Evolutionary conservation across 2,329 filamentous ascomycete species (phyloP).

Genomic region (Penicillium rolfsii): DNA sequence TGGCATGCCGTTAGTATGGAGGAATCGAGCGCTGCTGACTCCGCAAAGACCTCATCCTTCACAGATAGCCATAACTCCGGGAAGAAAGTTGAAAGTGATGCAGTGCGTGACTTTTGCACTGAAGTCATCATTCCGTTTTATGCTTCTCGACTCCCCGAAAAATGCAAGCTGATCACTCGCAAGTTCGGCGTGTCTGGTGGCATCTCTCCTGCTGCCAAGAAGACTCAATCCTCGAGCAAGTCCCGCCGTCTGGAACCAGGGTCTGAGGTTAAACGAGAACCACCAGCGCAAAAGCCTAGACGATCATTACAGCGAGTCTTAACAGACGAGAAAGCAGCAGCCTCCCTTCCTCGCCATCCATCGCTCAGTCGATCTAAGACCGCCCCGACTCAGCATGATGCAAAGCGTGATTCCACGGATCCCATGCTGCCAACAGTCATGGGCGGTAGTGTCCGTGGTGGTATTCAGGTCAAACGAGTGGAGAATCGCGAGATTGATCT

Average conservation of each 20-base stretch:
- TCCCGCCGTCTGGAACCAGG: conserved; percentile 37
- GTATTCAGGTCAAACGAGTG: conserved; percentile 49
- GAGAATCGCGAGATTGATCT: conserved; percentile 56
- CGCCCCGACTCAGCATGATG: conserved; percentile 43
- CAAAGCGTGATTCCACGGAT: conserved; percentile 49
- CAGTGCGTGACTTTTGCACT: conserved; percentile 54
- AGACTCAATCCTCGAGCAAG: conserved; percentile 36
- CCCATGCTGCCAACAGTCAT: conserved; percentile 39
- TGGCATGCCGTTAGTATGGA: conserved; percentile 54
- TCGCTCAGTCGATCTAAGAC: conserved; percentile 49
- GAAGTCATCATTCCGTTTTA: conserved; percentile 57
- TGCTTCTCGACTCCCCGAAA: conserved; percentile 51
- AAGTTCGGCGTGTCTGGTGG: conserved; percentile 52
- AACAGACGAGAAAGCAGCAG: conserved; percentile 47
- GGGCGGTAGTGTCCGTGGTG: conserved; percentile 44
- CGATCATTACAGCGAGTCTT: conserved; percentile 51
- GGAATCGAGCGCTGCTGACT: conserved; percentile 37
- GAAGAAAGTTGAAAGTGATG: conserved; percentile 47
- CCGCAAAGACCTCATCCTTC: conserved; percentile 32
- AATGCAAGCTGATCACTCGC: conserved; percentile 50
- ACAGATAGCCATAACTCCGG: conserved; percentile 34
- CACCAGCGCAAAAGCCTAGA: conserved; percentile 33
- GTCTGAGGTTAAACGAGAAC: conserved; percentile 36
- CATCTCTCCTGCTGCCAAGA: conserved; percentile 41
- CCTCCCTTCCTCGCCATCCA: conserved; percentile 41